Evolutionary conservation across 805 yeast species (phyloP), one percentile per base, ranked within the genome.

Genomic region (Candida oleophila): DNA sequence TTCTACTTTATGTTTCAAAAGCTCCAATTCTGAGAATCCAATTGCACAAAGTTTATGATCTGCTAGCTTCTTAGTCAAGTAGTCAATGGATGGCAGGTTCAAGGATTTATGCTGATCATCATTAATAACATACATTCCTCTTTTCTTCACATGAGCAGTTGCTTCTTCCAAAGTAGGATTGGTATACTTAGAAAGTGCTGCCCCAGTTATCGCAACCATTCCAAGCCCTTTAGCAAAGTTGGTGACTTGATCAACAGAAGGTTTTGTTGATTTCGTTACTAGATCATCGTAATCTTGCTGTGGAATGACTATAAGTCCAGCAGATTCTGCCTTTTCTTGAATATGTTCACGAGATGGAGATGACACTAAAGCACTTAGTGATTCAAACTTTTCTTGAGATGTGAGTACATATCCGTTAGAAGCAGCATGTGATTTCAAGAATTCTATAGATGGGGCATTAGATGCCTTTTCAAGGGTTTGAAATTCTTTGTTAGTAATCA

Each of bases 391-490:
- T 14, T 49, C 54, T 3, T 48, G 45, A 1, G 56, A 43, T 22
- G 56, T 44, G 2, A 55, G 38, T 3, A 51, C 19, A 15, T 47
- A 40, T 5, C 60, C 66, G n/a, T 53, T 47, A 8, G 35, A 39
- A 3, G 50, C 53, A 2, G 76, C 72, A 43, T 62, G 63, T 22
- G 63, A 64, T 32, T 57, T 58, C 18, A 77, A 49, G 36, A 60
- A 65, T 0, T 63, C 68, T 4, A 59, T 33, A 1, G 67, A 51
- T 20, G 71, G 72, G 2, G 44, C 34, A 3, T 60, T 52, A 9
- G 54, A 45, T n/a, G 43, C 47, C 5, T 40, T 39, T 32, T 43
- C 48, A 49, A 60, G 48, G 5, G 47, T 46, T 22, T 47, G 42
- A 25, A 47, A 47, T 16, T 48, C 43, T 8, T 39, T 22, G 15